Percentiles rank a stretch among this genome's conserved stretches.
phyloP scores from a whole-genome alignment of 257 asterid species.

The Solanum etuberosum region DNA sequence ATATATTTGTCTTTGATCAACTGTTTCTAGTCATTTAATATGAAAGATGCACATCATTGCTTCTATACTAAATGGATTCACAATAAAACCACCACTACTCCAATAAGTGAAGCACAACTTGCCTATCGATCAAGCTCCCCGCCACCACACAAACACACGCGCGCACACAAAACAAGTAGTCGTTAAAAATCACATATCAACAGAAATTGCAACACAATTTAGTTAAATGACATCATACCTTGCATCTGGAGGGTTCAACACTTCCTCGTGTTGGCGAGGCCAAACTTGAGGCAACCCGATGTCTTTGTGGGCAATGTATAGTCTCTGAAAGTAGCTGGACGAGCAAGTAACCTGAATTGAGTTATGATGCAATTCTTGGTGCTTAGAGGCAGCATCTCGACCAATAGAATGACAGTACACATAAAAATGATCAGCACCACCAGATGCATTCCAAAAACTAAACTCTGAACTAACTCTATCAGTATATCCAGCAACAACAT shows the following conservation, averaged over 20 bases:
- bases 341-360: constrained; percentile 67
- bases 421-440: constrained; percentile 75
- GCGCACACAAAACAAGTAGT: not conserved
- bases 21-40: not conserved
- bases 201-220: not conserved
- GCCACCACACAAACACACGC: too few species aligned
- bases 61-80: too few species aligned
- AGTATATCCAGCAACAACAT: constrained; percentile 48
- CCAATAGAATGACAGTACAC: constrained; percentile 64
- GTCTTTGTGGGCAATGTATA: constrained; percentile 59
- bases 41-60: not conserved
- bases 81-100: not conserved
- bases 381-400: constrained; percentile 54
- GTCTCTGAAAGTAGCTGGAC: constrained; percentile 73
- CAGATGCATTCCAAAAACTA: constrained; percentile 60
- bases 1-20: not conserved
- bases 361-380: constrained; percentile 34
- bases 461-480: constrained; percentile 32
- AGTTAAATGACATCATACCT: constrained; percentile 20
- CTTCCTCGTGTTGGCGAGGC: constrained; percentile 37
- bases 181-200: not conserved
- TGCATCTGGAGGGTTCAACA: constrained; percentile 30
- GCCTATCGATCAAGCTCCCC: not conserved
- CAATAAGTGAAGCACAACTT: not conserved
- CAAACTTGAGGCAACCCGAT: constrained; percentile 67